Evolutionary conservation across 1,284 basidiomycete species (phyloP).

Genomic region (Cryptococcus maquisensis): DNA sequence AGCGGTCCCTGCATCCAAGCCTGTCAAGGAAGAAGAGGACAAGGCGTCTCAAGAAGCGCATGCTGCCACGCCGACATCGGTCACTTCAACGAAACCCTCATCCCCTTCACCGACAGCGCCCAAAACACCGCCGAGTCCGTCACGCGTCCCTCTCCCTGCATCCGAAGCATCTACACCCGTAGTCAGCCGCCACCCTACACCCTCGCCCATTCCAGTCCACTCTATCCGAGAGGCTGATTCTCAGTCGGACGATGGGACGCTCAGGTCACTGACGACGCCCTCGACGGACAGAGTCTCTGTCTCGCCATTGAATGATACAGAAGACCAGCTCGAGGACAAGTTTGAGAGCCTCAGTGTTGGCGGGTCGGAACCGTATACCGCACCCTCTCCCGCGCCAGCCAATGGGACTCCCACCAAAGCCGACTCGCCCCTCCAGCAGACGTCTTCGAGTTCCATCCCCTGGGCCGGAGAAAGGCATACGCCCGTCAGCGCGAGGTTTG

Average conservation of each 20-base stretch:
- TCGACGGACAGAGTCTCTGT: slow-evolving; percentile 36
- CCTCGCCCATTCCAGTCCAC: slow-evolving; percentile 10
- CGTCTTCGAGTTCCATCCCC: too few relatives aligned
- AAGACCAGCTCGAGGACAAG: slow-evolving; percentile 25
- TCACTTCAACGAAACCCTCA: slow-evolving; percentile 1
- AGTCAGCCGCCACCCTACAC: slow-evolving; percentile 24
- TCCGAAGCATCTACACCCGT: slow-evolving; percentile 29
- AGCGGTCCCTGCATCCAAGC: not conserved
- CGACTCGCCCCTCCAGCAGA: too few relatives aligned
- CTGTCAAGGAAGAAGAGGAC: not conserved
- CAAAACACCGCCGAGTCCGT: slow-evolving; percentile 1
- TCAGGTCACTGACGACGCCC: slow-evolving; percentile 15
- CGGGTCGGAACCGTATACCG: slow-evolving; percentile 3
- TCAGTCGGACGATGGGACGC: too few relatives aligned
- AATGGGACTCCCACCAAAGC: slow-evolving; percentile 10
- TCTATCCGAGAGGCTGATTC: not conserved
- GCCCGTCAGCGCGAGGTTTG: slow-evolving; percentile 20
- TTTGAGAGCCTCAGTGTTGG: slow-evolving; percentile 40
- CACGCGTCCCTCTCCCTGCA: slow-evolving; percentile 33
- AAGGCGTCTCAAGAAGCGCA: not conserved
- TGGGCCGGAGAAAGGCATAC: slow-evolving; percentile 2
- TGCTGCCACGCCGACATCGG: not conserved
- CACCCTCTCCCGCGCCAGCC: slow-evolving; percentile 5
- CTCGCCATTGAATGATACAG: slow-evolving; percentile 40
- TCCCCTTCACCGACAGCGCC: not conserved